These are phyloP conservation scores for Tuber microsphaerosporum DNA, from an alignment of 495 filamentous ascomycete species.

Conservation along the genomic window DNA sequence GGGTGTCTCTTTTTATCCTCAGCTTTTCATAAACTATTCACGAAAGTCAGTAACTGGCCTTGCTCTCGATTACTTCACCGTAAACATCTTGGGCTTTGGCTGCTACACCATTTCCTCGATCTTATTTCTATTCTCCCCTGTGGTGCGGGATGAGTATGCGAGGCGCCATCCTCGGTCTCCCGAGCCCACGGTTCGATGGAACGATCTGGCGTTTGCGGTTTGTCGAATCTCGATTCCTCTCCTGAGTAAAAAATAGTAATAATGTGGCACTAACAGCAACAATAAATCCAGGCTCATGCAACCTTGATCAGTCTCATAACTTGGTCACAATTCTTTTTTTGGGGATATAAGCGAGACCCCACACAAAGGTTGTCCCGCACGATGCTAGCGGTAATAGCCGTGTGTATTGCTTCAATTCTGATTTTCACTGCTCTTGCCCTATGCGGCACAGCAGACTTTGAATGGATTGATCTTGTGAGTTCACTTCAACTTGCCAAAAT, in stretches of 20 bases:
- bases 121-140: conserved; percentile 67
- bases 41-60: conserved; percentile 72
- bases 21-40: conserved; percentile 66
- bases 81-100: conserved; percentile 66
- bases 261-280: neutral
- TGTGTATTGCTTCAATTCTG: conserved; percentile 55
- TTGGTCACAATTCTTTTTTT: conserved; percentile 65
- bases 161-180: conserved; percentile 62
- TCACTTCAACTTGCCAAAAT: conserved; percentile 8
- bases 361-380: conserved; percentile 56
- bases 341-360: conserved; percentile 40
- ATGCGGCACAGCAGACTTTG: conserved; percentile 48
- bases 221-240: conserved; percentile 8
- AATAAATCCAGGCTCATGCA: conserved; percentile 52
- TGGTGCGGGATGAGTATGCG: conserved; percentile 76
- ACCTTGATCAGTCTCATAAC: conserved; percentile 59
- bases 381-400: conserved; percentile 60
- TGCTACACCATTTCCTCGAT: conserved; percentile 68
- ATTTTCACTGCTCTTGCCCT: conserved; percentile 53
- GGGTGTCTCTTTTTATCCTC: conserved; percentile 89
- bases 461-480: conserved; percentile 76
- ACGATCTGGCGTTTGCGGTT: conserved; percentile 78
- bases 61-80: conserved; percentile 73
- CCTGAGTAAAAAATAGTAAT: neutral
- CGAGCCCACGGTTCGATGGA: conserved; percentile 76